These are phyloP conservation scores for Naematelia aurantialba DNA, from an alignment of 768 basidiomycete genomes.

Conservation along the genomic window DNA sequence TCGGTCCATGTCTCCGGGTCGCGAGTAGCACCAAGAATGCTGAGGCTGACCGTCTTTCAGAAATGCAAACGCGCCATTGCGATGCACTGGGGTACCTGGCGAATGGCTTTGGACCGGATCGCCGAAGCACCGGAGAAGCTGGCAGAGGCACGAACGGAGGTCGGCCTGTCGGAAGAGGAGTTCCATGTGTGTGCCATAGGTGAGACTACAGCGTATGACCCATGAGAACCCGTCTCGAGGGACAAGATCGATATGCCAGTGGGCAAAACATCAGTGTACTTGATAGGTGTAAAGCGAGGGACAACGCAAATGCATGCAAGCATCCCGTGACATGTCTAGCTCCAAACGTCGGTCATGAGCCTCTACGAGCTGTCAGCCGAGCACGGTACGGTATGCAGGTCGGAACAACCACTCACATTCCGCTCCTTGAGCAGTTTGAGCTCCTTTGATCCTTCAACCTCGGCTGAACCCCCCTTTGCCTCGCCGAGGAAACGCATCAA, in stretches of 20 bases:
- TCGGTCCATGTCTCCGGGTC: too few relatives aligned
- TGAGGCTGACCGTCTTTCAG: too few relatives aligned
- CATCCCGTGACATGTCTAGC: slow-evolving; percentile 9
- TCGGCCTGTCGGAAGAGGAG: slow-evolving; percentile 57
- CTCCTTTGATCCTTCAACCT: slow-evolving; percentile 85
- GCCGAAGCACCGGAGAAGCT: slow-evolving; percentile 62
- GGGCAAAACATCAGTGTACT: too few relatives aligned
- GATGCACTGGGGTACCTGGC: slow-evolving; percentile 63
- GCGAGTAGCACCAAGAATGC: too few relatives aligned
- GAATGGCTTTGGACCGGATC: slow-evolving; percentile 51
- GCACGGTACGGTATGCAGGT: not conserved
- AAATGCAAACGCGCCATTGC: slow-evolving; percentile 58
- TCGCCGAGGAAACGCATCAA: slow-evolving; percentile 72
- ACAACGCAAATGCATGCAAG: not conserved
- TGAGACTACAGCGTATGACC: slow-evolving; percentile 54
- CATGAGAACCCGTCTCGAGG: not conserved
- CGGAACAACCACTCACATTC: slow-evolving; percentile 37
- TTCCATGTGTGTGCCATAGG: slow-evolving; percentile 63
- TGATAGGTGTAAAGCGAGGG: not conserved
- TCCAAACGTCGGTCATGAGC: slow-evolving; percentile 38
- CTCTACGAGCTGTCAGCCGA: slow-evolving; percentile 12
- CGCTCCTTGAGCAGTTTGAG: slow-evolving; percentile 88
- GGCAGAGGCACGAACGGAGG: slow-evolving; percentile 57
- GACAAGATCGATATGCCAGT: not conserved
- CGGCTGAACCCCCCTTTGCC: slow-evolving; percentile 77